Conservation (phyloP, 345 rosid genomes). For the Eucalyptus pumila region DNA sequence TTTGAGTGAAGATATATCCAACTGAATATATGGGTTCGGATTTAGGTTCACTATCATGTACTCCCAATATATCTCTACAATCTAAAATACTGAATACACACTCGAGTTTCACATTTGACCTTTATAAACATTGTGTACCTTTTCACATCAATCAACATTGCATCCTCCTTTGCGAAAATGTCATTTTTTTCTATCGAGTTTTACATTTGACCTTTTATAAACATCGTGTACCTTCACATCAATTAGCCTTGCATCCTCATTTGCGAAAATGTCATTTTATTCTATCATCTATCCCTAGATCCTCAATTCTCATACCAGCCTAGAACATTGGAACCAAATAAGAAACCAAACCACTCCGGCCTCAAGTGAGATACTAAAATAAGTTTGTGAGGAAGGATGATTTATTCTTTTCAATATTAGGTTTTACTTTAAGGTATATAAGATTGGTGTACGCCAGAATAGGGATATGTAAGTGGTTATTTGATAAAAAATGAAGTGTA, state of each 20-base stretch:
- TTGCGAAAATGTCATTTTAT: background rate
- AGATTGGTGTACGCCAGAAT: background rate
- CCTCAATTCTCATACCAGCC: background rate
- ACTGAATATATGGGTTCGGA: rapidly evolving
- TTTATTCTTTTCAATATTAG: background rate
- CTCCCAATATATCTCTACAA: background rate
- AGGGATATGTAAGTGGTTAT: background rate
- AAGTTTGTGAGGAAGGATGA: background rate
- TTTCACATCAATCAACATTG: background rate
- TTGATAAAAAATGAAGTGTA: background rate
- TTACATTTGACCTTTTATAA: background rate
- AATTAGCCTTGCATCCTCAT: background rate
- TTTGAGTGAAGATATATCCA: background rate
- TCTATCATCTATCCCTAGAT: background rate
- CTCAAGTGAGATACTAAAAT: background rate
- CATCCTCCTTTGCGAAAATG: background rate
- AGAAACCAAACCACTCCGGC: background rate
- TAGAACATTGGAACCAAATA: background rate
- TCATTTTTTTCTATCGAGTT: background rate
- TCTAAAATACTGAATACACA: background rate
- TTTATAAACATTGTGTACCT: background rate
- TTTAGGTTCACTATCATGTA: rapidly evolving
- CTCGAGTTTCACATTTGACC: background rate
- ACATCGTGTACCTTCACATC: background rate
- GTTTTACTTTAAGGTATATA: background rate